Base-by-base conservation (phyloP, 2,329 filamentous ascomycete species). In the Furcasterigmium sp. region DNA sequence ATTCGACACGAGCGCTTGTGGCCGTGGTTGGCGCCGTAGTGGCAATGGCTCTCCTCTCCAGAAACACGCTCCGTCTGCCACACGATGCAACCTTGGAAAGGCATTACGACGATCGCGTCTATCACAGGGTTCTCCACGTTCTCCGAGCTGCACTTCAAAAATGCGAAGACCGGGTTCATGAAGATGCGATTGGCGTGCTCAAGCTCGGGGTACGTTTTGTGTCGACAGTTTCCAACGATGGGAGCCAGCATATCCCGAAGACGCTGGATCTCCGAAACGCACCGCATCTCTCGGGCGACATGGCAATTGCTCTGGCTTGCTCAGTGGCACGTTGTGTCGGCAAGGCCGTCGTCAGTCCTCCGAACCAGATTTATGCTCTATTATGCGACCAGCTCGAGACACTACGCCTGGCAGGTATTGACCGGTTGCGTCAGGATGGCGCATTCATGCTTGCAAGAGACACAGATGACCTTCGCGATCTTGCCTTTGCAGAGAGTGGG, bases 401-500 rank as follows among this genome's bases (percentile, higher is more conserved):
- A 5, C 50, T 72, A 13, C 50, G 49, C 3, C 48, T 70, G 5
- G 54, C 59, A 4, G 48, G 48, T 9, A 57, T 69, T 6, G 49
- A 56, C 23, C 63, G 60, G 17, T 56, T 79, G 26, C 63, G 63
- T 23, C 58, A 61, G 3, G 72, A 76, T 23, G 66, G 67, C 2
- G 75, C 75, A 0, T 76, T 78, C 50, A 54, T 69, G 23, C 56
- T 78, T 21, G 75, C 76, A 1, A 70, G 75, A 45, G 64, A 68
- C 42, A 78, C 73, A 13, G 71, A 70, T 42, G 70, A 76, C 49
- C 58, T 79, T 7, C 62, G 70, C 20, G 75, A 80, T 49, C 64
- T 79, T 32, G 70, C 69, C 9, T 77, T 74, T 51, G 76, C 75
- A 3, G 76, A 80, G 50, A 64, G 58, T 35, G 32, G 11, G 9